Base-by-base conservation (phyloP, 495 filamentous ascomycete species). In the Aspergillus cristatus region DNA sequence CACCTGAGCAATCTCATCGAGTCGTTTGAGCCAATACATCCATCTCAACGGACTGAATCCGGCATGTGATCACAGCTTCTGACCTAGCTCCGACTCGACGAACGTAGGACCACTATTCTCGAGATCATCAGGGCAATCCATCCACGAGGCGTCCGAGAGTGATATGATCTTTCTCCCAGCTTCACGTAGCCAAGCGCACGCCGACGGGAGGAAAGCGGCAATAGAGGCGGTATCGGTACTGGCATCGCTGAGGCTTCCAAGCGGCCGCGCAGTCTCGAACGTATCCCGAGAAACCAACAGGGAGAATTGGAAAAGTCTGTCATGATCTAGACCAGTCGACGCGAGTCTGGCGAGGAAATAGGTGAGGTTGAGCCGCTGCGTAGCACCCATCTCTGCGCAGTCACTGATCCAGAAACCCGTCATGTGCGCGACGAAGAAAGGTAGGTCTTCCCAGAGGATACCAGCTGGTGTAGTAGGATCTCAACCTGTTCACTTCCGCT, bases 11-110 rank as follows among this genome's bases (percentile, higher is more conserved):
- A 51, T 51, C 35, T 51, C 41, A 39, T 44, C 29, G 8, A 45
- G 40, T 30, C 41, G 35, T 32, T 51, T 51, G 12, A 51, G 33
- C 45, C 36, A 51, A 37, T 31, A 51, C 40, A 51, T 43, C 13
- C 30, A 45, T 42, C 25, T 25, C 36, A 22, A 25, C 1, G 36
- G 24, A 24, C 20, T 28, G 14, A 38, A 28, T 1, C 36, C 36
- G 18, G 1, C 11, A n/a, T 5, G 36, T 15, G 36, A n/a, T n/a
- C n/a, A n/a, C n/a, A n/a, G n/a, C 36, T 28, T 28, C 2, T 15
- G 22, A 24, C 8, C 18, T 8, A 18, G 24, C 22, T 29, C 34
- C 15, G 41, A n/a, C n/a, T n/a, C n/a, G n/a, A n/a, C n/a, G n/a
- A n/a, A n/a, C n/a, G n/a, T n/a, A n/a, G n/a, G n/a, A n/a, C n/a